Percentiles rank a stretch among this genome's conserved stretches.
These are phyloP conservation scores for Cornus controversa DNA, from an alignment of 148 eudicot genomes.

Conservation along the genomic window DNA sequence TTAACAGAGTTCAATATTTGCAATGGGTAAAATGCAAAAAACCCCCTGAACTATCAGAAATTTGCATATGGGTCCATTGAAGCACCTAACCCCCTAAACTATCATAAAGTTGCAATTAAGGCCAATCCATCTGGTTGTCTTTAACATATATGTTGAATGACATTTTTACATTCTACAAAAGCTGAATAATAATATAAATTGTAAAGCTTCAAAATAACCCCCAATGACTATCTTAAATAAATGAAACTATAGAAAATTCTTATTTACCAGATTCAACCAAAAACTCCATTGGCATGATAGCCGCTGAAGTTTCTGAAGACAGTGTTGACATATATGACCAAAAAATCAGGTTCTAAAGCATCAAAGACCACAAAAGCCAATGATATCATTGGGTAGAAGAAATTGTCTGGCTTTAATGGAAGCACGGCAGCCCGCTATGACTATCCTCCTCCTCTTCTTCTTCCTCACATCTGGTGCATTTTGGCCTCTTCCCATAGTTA, in stretches of 20 bases:
- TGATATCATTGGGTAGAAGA: slow-evolving; percentile 39
- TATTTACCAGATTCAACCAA: slow-evolving; percentile 70
- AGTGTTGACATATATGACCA: slow-evolving; percentile 73
- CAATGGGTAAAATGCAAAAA: not conserved
- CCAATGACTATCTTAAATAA: not conserved
- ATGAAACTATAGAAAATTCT: not conserved
- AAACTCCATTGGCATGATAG: slow-evolving; percentile 67
- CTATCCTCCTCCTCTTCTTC: slow-evolving; percentile 16
- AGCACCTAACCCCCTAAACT: no score
- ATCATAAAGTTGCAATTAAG: no score
- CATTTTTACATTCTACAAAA: no score
- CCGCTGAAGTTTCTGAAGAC: slow-evolving; percentile 69
- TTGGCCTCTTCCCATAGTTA: slow-evolving; percentile 44
- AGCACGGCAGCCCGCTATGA: slow-evolving; percentile 12
- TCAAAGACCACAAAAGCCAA: slow-evolving; percentile 76
- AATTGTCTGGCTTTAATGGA: slow-evolving; percentile 12
- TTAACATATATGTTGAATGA: no score
- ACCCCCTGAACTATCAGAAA: no score
- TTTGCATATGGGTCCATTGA: no score
- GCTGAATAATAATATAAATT: no score
- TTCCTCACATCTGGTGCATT: slow-evolving; percentile 26
- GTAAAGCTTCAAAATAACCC: no score
- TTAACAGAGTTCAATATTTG: not conserved
- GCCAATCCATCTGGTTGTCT: no score
- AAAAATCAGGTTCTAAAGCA: slow-evolving; percentile 68